Conservation (phyloP, 164 flowering plant genomes). For the Nelumbo lutea region DNA sequence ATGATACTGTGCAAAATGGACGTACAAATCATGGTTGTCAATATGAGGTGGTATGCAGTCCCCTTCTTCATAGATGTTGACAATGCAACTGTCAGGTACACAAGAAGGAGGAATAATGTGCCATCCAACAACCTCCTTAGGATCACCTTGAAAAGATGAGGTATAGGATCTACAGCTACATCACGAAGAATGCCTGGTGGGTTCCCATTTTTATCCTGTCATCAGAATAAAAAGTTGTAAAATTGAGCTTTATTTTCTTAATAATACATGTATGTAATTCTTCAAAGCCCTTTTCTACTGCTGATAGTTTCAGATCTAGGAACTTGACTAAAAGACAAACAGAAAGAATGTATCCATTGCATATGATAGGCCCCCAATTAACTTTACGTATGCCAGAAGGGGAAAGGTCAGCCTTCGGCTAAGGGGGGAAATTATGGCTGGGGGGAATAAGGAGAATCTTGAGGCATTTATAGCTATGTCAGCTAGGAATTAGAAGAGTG, state of each 20-base stretch:
- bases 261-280: neutral
- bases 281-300: neutral
- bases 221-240: slow-evolving; percentile 3
- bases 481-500: too few species aligned
- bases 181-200: slow-evolving; percentile 79
- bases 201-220: slow-evolving; percentile 85
- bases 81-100: slow-evolving; percentile 94
- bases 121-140: slow-evolving; percentile 84
- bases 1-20: slow-evolving; percentile 94
- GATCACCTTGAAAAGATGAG: slow-evolving; percentile 76
- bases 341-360: too few species aligned
- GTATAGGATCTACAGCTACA: slow-evolving; percentile 74
- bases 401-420: too few species aligned
- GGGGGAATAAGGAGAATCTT: too few species aligned
- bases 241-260: neutral
- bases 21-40: slow-evolving; percentile 88
- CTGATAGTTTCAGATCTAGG: too few species aligned
- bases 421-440: too few species aligned
- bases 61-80: slow-evolving; percentile 89
- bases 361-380: too few species aligned
- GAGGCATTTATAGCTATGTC: too few species aligned
- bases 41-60: slow-evolving; percentile 99
- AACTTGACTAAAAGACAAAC: too few species aligned
- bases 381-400: too few species aligned
- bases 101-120: slow-evolving; percentile 86